Evolutionary conservation across 2,329 filamentous ascomycete genomes (phyloP).

Genomic region (Paecilomyces niveus): DNA sequence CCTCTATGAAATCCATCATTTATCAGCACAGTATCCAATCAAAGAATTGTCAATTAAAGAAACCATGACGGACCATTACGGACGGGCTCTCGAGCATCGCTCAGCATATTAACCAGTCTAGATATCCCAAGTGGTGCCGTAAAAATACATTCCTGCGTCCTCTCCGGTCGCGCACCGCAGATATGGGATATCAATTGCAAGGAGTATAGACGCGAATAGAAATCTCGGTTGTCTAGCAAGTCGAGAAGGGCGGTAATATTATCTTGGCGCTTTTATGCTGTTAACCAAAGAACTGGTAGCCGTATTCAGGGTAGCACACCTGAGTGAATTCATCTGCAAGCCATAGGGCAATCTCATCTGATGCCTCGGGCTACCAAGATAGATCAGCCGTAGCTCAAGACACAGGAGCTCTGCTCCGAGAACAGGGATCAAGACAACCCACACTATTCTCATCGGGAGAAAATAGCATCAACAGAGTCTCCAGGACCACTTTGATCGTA

Average conservation of each 20-base stretch:
- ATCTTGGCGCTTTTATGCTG: slow-evolving; percentile 67
- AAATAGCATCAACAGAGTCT: slow-evolving; percentile 93
- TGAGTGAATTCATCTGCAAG: slow-evolving; percentile 97
- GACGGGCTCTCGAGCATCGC: slow-evolving; percentile 79
- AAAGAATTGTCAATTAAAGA: not conserved
- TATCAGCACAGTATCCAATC: slow-evolving; percentile 7
- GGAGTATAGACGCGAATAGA: slow-evolving; percentile 85
- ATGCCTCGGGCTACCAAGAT: slow-evolving; percentile 68
- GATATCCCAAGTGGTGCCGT: slow-evolving; percentile 83
- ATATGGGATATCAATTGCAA: slow-evolving; percentile 85
- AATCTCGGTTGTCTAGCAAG: slow-evolving; percentile 78
- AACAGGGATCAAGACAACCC: slow-evolving; percentile 21
- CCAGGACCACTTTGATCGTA: slow-evolving; percentile 88
- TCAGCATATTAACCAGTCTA: slow-evolving; percentile 72
- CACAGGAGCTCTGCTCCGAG: not conserved
- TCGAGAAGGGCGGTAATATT: slow-evolving; percentile 88
- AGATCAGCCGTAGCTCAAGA: slow-evolving; percentile 5
- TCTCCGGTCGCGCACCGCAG: slow-evolving; percentile 73
- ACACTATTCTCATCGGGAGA: slow-evolving; percentile 57
- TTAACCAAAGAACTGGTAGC: slow-evolving; percentile 36
- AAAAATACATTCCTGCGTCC: slow-evolving; percentile 91
- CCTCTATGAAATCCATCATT: slow-evolving; percentile 46
- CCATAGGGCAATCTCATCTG: slow-evolving; percentile 93
- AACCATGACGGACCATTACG: slow-evolving; percentile 56
- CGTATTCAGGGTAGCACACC: slow-evolving; percentile 36